phyloP scores from a whole-genome alignment of 768 basidiomycete species.

The Naganishia vishniacii region DNA sequence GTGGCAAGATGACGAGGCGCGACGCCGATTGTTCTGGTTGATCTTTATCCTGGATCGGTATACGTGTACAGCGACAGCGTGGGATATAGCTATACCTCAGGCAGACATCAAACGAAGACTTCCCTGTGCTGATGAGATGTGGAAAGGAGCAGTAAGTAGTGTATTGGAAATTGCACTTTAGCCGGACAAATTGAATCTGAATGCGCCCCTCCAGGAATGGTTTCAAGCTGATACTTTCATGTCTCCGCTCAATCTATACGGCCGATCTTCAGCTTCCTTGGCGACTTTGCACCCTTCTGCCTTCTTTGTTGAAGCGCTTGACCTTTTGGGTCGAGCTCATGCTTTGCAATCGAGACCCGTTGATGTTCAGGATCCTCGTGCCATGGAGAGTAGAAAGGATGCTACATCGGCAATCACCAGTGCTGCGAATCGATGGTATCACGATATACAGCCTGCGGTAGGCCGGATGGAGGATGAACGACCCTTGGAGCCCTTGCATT shows the following conservation, averaged over 20 bases:
- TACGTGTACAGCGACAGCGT: conserved; percentile 46
- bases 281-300: conserved; percentile 38
- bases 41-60: conserved; percentile 48
- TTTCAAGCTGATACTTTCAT: conserved; percentile 38
- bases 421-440: conserved; percentile 40
- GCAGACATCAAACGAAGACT: conserved; percentile 43
- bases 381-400: conserved; percentile 36
- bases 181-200: neutral
- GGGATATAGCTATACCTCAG: conserved; percentile 44
- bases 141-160: conserved; percentile 28
- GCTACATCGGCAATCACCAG: conserved; percentile 34
- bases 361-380: conserved; percentile 38
- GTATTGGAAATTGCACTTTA: conserved; percentile 28
- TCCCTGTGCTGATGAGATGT: conserved; percentile 35
- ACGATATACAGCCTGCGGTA: conserved; percentile 28
- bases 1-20: conserved; percentile 47
- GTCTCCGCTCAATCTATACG: conserved; percentile 33
- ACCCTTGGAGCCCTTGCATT: conserved; percentile 24
- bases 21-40: conserved; percentile 47
- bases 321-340: conserved; percentile 43
- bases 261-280: conserved; percentile 19
- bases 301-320: conserved; percentile 43
- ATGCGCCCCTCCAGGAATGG: conserved; percentile 33
- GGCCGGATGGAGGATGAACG: conserved; percentile 28
- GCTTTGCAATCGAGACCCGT: conserved; percentile 38